A percentile compares a stretch with the other conserved stretches of the same genome.
Conservation (phyloP, 2,329 filamentous ascomycete genomes). For the Diaporthe vaccinii region DNA sequence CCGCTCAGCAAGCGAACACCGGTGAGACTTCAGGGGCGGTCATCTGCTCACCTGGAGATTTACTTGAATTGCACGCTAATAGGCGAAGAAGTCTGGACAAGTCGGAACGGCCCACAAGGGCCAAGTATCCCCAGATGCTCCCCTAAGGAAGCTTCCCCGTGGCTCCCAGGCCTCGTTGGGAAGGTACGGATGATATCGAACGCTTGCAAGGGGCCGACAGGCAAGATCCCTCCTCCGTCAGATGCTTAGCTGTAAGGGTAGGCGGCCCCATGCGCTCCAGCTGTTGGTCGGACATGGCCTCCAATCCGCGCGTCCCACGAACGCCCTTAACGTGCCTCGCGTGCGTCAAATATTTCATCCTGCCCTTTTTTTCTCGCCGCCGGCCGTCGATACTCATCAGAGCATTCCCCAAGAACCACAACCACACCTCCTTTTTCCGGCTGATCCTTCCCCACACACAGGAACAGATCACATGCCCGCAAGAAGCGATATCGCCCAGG, state of each 20-base stretch:
- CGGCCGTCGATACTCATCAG: neutral
- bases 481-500: neutral
- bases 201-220: neutral
- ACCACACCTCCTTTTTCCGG: conserved; percentile 7
- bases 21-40: neutral
- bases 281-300: neutral
- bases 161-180: neutral
- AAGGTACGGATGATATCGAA: neutral
- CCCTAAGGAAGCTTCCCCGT: neutral
- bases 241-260: neutral
- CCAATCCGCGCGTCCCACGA: neutral
- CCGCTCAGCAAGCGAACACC: neutral
- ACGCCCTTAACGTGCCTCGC: too few relatives aligned
- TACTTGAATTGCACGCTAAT: neutral
- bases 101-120: neutral
- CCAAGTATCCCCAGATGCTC: neutral
- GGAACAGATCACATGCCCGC: neutral
- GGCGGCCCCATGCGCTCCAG: neutral
- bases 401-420: neutral
- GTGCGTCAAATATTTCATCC: too few relatives aligned
- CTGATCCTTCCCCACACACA: conserved; percentile 23
- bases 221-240: neutral
- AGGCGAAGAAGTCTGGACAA: neutral
- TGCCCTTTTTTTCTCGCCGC: neutral
- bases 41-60: neutral